These are phyloP conservation scores for Funneliformis geosporum DNA, from an alignment of 192 early-diverging fungal species.

Conservation along the genomic window DNA sequence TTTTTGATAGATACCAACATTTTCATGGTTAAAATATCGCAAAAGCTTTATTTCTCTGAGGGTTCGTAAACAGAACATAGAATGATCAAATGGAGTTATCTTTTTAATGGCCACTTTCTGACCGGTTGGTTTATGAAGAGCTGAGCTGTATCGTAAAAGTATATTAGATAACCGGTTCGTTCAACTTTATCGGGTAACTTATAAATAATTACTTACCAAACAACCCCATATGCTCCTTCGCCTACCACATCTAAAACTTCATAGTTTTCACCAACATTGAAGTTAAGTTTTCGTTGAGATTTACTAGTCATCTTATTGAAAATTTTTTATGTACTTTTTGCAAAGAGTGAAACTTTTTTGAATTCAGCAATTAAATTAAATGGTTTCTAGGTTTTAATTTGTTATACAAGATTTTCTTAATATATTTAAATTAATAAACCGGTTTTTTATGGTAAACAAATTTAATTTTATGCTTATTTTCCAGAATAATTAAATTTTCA, in stretches of 20 bases:
- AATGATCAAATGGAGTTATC: slow-evolving; percentile 83
- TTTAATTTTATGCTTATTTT: no score
- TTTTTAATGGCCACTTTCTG: slow-evolving; percentile 91
- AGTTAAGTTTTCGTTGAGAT: slow-evolving; percentile 44
- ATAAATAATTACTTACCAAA: slow-evolving; percentile 72
- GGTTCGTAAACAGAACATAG: slow-evolving; percentile 82
- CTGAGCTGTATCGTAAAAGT: slow-evolving; percentile 58
- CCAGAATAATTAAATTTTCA: no score
- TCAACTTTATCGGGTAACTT: not conserved
- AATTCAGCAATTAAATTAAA: no score
- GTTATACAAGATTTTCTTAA: no score
- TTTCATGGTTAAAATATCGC: slow-evolving; percentile 84
- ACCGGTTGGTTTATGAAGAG: slow-evolving; percentile 77
- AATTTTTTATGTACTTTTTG: not conserved
- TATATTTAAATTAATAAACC: no score
- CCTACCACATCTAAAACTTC: slow-evolving; percentile 84
- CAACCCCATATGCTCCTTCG: slow-evolving; percentile 91
- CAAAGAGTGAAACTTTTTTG: no score
- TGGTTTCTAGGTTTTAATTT: no score
- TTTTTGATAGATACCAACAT: slow-evolving; percentile 48
- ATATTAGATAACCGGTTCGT: not conserved
- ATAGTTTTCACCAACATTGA: slow-evolving; percentile 82
- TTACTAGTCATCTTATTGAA: slow-evolving; percentile 17
- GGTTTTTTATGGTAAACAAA: no score
- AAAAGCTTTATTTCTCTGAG: slow-evolving; percentile 84